Evolutionary conservation across 768 basidiomycete species (phyloP).

Genomic region (Piloderma croceum): DNA sequence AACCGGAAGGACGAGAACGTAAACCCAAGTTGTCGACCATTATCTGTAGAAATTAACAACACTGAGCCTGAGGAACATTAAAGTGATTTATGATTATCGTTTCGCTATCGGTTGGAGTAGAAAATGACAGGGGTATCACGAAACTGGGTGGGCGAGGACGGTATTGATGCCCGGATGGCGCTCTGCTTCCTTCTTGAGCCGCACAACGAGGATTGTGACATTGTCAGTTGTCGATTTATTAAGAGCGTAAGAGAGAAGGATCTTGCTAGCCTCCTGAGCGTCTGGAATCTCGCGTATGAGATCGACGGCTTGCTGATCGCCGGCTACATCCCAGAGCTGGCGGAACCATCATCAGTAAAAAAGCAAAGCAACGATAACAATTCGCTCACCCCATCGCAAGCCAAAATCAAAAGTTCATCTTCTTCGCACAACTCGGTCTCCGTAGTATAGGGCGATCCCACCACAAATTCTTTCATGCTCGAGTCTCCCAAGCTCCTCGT

Average conservation of each 20-base stretch:
- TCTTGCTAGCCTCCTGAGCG: conserved; percentile 76
- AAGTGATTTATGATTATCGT: background rate
- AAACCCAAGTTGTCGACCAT: too few relatives aligned
- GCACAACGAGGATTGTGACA: conserved; percentile 84
- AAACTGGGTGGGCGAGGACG: too few relatives aligned
- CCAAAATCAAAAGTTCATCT: conserved; percentile 92
- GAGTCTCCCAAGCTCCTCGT: conserved; percentile 95
- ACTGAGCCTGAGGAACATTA: conserved; percentile 6
- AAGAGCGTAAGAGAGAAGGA: conserved; percentile 76
- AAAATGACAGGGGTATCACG: conserved; percentile 16
- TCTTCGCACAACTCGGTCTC: conserved; percentile 87
- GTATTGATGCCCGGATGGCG: conserved; percentile 6
- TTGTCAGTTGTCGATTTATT: conserved; percentile 91
- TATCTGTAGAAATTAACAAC: too few relatives aligned
- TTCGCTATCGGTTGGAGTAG: conserved; percentile 5
- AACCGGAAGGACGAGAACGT: too few relatives aligned
- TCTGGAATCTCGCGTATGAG: conserved; percentile 67
- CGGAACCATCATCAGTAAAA: conserved; percentile 8
- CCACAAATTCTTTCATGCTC: conserved; percentile 99
- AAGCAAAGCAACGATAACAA: conserved; percentile 3
- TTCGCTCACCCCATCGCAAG: conserved; percentile 89
- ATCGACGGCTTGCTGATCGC: conserved; percentile 87
- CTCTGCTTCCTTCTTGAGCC: too few relatives aligned
- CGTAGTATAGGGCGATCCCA: conserved; percentile 97
- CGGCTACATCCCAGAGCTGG: conserved; percentile 94